Evolutionary conservation across 2,329 filamentous ascomycete genomes (phyloP).

Genomic region (Ascochyta viciae-villosae): DNA sequence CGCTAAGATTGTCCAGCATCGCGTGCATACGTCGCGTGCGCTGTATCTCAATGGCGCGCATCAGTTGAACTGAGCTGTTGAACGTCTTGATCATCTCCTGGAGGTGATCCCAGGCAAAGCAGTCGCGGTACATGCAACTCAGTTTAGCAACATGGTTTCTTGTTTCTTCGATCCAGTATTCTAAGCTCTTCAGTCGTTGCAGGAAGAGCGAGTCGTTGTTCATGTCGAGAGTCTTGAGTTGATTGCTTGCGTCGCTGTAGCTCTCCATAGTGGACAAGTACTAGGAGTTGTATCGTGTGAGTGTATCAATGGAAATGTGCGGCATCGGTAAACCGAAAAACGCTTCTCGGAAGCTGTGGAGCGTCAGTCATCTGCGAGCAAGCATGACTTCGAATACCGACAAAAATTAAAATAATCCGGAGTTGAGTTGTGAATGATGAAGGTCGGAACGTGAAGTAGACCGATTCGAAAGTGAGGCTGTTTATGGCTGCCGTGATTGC

Average conservation of each 20-base stretch:
- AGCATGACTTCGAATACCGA: too few relatives aligned
- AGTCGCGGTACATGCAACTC: not conserved
- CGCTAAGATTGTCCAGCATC: not conserved
- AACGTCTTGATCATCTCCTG: not conserved
- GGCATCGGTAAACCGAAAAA: too few relatives aligned
- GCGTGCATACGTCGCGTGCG: not conserved
- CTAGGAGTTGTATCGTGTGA: too few relatives aligned
- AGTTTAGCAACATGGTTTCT: not conserved
- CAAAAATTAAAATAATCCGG: not conserved
- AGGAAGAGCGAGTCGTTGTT: not conserved
- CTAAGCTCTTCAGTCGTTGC: not conserved
- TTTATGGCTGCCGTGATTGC: not conserved
- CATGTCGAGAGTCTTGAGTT: not conserved
- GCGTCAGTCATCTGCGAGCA: too few relatives aligned
- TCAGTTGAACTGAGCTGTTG: not conserved
- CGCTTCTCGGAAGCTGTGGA: too few relatives aligned
- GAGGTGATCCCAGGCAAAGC: not conserved
- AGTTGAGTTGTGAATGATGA: not conserved
- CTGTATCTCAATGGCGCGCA: not conserved
- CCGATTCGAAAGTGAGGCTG: not conserved
- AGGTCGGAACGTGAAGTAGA: not conserved
- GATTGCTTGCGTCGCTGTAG: not conserved
- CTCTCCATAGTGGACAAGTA: not conserved
- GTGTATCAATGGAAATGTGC: too few relatives aligned
- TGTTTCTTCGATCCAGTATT: not conserved